These are phyloP conservation scores for Fusarium sambucinum DNA, from an alignment of 2,329 filamentous ascomycete genomes.

Conservation along the genomic window DNA sequence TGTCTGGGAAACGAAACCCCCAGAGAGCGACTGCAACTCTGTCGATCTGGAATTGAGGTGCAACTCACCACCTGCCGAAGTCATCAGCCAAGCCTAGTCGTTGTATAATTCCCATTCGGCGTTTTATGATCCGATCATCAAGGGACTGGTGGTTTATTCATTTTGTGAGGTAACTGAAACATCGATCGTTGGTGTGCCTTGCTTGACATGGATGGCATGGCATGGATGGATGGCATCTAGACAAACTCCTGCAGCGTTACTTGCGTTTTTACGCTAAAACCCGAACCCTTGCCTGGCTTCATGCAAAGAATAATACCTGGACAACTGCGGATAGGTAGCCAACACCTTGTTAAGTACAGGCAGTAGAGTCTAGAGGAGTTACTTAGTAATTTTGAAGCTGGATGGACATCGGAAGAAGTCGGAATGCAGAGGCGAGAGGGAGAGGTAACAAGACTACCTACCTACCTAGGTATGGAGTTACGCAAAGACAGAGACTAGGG, in stretches of 20 bases:
- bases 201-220: slow-evolving; percentile 4
- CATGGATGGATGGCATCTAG: slow-evolving; percentile 9
- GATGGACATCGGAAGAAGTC: slow-evolving; percentile 39
- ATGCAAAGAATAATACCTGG: slow-evolving; percentile 27
- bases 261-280: slow-evolving; percentile 41
- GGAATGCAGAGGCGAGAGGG: slow-evolving; percentile 36
- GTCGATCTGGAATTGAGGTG: slow-evolving; percentile 22
- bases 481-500: slow-evolving; percentile 12
- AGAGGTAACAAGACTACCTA: slow-evolving; percentile 28
- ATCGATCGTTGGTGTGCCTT: slow-evolving; percentile 17
- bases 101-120: background rate
- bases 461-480: background rate
- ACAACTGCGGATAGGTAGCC: background rate
- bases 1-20: slow-evolving; percentile 35
- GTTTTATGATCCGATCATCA: slow-evolving; percentile 13
- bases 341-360: slow-evolving; percentile 15
- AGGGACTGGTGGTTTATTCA: slow-evolving; percentile 36
- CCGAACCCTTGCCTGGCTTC: slow-evolving; percentile 25
- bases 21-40: slow-evolving; percentile 27
- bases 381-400: slow-evolving; percentile 16
- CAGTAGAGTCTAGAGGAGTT: slow-evolving; percentile 20
- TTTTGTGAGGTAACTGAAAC: slow-evolving; percentile 44
- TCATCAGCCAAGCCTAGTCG: slow-evolving; percentile 12
- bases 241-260: slow-evolving; percentile 40
- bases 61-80: slow-evolving; percentile 36